Evolutionary conservation across 2,329 filamentous ascomycete genomes (phyloP).

Genomic region (Diaporthe citrichinensis): DNA sequence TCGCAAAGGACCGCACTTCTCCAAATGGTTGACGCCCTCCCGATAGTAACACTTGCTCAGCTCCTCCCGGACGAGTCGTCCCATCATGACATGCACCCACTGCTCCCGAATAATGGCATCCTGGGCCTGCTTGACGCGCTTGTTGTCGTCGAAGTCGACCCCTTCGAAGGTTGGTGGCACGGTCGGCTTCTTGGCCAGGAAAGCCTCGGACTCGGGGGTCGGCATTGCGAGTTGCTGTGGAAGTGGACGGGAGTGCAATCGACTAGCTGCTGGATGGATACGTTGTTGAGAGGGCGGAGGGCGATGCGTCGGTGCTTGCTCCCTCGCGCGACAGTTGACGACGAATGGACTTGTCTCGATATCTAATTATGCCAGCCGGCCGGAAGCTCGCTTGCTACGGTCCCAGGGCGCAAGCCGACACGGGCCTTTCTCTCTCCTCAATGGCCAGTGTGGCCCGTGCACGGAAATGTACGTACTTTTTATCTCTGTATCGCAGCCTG

Average conservation of each 20-base stretch:
- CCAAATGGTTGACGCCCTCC: slow-evolving; percentile 88
- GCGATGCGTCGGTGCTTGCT: slow-evolving; percentile 35
- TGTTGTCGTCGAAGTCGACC: slow-evolving; percentile 88
- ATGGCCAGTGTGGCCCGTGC: slow-evolving; percentile 33
- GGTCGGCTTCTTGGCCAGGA: slow-evolving; percentile 86
- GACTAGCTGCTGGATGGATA: slow-evolving; percentile 16
- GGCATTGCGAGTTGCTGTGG: slow-evolving; percentile 70
- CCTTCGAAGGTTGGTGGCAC: slow-evolving; percentile 88
- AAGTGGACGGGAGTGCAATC: background rate
- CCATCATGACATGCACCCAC: slow-evolving; percentile 94
- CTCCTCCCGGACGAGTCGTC: slow-evolving; percentile 84
- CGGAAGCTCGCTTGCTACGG: slow-evolving; percentile 15
- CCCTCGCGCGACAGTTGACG: slow-evolving; percentile 30
- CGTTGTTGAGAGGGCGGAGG: slow-evolving; percentile 6
- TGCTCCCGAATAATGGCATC: slow-evolving; percentile 87
- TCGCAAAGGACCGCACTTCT: slow-evolving; percentile 87
- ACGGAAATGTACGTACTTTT: slow-evolving; percentile 4
- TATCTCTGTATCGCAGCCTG: slow-evolving; percentile 27
- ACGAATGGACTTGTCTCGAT: slow-evolving; percentile 39
- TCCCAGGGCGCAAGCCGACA: background rate
- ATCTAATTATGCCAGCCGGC: slow-evolving; percentile 33
- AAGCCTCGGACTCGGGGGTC: slow-evolving; percentile 85
- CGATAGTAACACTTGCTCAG: slow-evolving; percentile 87
- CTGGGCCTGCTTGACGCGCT: slow-evolving; percentile 84
- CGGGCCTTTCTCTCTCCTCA: background rate